phyloP scores from a whole-genome alignment of 2,329 filamentous ascomycete species.

The Botrytis aclada region DNA sequence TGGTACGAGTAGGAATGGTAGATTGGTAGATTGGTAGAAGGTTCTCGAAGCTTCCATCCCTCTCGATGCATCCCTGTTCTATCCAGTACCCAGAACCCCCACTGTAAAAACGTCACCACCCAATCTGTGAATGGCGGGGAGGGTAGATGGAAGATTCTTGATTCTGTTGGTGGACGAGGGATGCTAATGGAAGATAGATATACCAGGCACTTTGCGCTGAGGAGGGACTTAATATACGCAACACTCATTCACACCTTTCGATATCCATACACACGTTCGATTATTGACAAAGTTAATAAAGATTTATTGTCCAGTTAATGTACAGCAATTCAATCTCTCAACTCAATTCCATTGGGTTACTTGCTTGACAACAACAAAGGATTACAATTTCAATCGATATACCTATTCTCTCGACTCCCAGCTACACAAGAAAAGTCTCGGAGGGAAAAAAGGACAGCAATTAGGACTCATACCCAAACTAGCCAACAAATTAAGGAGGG shows the following conservation, averaged over 20 bases:
- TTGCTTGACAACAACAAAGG: background rate
- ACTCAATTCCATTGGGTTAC: background rate
- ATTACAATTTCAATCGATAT: background rate
- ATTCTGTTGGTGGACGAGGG: background rate
- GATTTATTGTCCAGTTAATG: background rate
- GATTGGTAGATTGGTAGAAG: background rate
- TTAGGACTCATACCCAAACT: background rate
- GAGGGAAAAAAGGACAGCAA: background rate
- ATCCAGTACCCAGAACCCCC: background rate
- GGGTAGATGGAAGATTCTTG: slow-evolving; percentile 15
- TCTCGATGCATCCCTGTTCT: background rate
- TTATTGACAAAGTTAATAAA: background rate
- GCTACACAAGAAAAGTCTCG: too few species aligned
- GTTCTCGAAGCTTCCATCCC: slow-evolving; percentile 6
- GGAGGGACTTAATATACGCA: too few species aligned
- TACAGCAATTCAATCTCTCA: background rate
- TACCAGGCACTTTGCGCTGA: background rate
- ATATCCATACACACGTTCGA: background rate
- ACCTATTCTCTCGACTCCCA: too few species aligned
- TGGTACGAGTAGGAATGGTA: too few species aligned
- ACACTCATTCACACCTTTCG: background rate
- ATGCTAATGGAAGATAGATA: background rate
- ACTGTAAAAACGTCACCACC: slow-evolving; percentile 12
- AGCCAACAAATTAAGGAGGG: background rate
- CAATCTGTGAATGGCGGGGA: background rate